Evolutionary conservation across 345 rosid genomes (phyloP).

Genomic region (Salix brachista): DNA sequence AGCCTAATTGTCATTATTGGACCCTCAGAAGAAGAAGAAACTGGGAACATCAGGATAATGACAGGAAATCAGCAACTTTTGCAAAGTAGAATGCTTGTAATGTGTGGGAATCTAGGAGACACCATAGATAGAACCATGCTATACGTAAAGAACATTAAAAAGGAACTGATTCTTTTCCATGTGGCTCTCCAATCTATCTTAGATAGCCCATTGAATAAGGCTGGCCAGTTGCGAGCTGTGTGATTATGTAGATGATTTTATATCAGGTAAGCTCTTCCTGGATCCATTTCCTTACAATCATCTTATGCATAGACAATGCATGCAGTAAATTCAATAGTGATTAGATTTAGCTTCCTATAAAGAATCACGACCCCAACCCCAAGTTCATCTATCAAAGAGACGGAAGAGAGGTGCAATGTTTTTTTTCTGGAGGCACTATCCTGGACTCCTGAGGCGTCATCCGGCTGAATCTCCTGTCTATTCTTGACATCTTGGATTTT

Average conservation of each 20-base stretch:
- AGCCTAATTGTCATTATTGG: neutral
- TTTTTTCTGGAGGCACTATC: neutral
- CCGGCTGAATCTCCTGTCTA: neutral
- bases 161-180: neutral
- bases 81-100: neutral
- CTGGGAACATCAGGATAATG: neutral
- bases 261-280: constrained; percentile 14
- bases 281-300: neutral
- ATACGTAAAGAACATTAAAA: neutral
- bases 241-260: constrained; percentile 28
- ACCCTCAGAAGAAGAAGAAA: neutral
- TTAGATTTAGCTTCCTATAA: neutral
- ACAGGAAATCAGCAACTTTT: neutral
- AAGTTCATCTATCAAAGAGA: neutral
- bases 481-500: neutral
- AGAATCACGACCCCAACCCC: neutral
- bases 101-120: neutral
- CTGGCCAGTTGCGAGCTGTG: constrained; percentile 70
- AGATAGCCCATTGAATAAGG: constrained; percentile 83
- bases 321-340: neutral
- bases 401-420: neutral
- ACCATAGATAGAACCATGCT: neutral
- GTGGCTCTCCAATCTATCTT: constrained; percentile 69
- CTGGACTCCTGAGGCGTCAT: neutral
- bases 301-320: neutral